Base-by-base conservation (phyloP, 148 eudicot genomes). In the Rheum nobile region DNA sequence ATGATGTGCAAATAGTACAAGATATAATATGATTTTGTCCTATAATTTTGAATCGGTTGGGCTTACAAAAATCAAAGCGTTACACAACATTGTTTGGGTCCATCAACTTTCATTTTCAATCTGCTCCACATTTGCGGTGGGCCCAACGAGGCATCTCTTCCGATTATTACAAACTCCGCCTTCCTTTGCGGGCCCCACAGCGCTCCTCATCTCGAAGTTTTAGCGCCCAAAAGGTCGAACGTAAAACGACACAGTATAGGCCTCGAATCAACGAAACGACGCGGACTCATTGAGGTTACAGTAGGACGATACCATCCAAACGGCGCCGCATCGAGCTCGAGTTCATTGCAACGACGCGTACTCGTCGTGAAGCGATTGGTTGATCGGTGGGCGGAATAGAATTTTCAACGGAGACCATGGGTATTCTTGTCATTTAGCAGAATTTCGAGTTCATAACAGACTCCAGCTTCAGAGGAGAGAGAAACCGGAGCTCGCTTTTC, bases 151-250 rank as follows among this genome's bases (percentile, higher is more conserved):
- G 41, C 41, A 38, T 38, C 41, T 38, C 6, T 38, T 38, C 41
- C 41, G 41, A 38, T 44, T 11, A 44, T 44, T 44, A 44, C 47
- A 44, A 44, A 0, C 16, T 2, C n/a, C 17, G 13, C 19, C 48
- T 44, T 16, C 17, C 48, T 14, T 29, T 7, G 67, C 34, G 67
- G 67, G 67, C 34, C 17, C 67, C 67, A 22, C 67, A 0, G 26
- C 29, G 31, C 67, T 59, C 26, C 32, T 21, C 67, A 17, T 16
- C 67, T 59, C 32, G 16, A 59, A 59, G 34, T 59, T 59, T 59
- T 59, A 59, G 67, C 67, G 67, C 67, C 67, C 12, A 59, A 59
- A 59, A 59, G 28, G 28, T 59, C 67, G 3, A 59, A 29, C 67
- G 14, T 16, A n/a, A 59, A 59, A 59, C 67, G 67, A 24, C 67